Evolutionary conservation across 2,329 filamentous ascomycete species (phyloP).

Genomic region (Didymella segeticola): DNA sequence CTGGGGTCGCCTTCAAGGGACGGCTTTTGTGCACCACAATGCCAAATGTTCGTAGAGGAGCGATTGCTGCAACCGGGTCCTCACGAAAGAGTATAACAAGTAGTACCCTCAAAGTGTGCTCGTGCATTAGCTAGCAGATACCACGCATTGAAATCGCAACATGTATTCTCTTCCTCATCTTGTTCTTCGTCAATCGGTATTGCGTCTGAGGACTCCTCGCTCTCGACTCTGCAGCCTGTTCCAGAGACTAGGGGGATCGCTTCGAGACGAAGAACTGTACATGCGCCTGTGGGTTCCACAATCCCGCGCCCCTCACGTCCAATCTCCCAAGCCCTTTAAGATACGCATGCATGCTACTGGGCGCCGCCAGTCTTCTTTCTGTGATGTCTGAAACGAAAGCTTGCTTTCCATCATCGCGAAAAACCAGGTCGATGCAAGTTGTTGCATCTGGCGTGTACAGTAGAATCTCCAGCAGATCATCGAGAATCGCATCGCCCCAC

Average conservation of each 20-base stretch:
- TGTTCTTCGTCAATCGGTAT: not conserved
- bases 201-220: not conserved
- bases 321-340: not conserved
- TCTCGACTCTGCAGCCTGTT: not conserved
- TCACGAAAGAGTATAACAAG: too few relatives aligned
- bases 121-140: too few relatives aligned
- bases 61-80: too few relatives aligned
- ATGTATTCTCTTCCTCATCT: not conserved
- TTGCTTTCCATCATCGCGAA: not conserved
- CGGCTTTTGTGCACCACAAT: too few relatives aligned
- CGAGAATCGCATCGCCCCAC: conserved; percentile 4
- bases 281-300: not conserved
- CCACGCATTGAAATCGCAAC: too few relatives aligned
- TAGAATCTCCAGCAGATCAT: not conserved
- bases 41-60: too few relatives aligned
- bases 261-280: conserved; percentile 3
- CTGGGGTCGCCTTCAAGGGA: too few relatives aligned
- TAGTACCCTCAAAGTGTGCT: too few relatives aligned
- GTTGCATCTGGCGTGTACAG: not conserved
- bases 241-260: not conserved
- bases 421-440: conserved; percentile 1
- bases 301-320: not conserved
- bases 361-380: not conserved
- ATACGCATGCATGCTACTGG: not conserved
- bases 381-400: not conserved